Conservation (phyloP, 208 protist species). For the Trypanosoma congolense region DNA sequence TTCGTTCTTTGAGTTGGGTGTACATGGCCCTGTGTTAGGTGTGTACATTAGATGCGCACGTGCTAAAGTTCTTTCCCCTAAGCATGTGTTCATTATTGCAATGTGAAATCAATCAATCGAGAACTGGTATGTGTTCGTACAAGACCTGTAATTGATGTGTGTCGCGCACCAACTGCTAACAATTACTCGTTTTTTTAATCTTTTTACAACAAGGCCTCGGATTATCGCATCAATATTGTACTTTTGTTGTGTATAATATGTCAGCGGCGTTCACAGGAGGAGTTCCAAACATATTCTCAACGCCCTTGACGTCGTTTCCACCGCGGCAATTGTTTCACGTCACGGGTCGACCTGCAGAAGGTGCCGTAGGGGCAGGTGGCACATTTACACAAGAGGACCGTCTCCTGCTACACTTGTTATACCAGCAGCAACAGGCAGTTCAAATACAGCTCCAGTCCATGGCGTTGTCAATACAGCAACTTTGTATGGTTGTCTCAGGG, state of each 20-base stretch:
- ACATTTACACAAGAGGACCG: conserved; percentile 63
- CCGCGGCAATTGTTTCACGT: conserved; percentile 19
- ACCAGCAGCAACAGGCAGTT: conserved; percentile 78
- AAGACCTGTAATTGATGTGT: no score
- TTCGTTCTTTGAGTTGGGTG: no score
- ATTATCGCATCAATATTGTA: neutral
- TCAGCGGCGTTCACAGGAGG: conserved; percentile 14
- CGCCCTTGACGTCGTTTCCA: conserved; percentile 17
- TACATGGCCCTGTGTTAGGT: no score
- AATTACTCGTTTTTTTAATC: conserved; percentile 18
- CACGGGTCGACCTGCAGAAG: conserved; percentile 6
- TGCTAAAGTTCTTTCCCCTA: no score
- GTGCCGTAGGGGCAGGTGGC: conserved; percentile 2
- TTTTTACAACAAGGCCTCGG: neutral
- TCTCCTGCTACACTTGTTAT: conserved; percentile 69
- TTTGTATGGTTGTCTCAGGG: conserved; percentile 26
- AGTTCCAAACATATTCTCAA: conserved; percentile 22
- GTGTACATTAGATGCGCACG: no score
- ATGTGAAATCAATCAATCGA: no score
- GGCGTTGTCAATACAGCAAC: conserved; percentile 61
- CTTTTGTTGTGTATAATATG: conserved; percentile 9
- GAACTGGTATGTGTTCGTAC: no score
- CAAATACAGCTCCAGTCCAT: conserved; percentile 79
- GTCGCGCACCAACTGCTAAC: no score
- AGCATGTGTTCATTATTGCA: no score